Evolutionary conservation across 73 alveolate genomes (phyloP), one percentile per base, ranked within the genome.

Genomic region (Breviolum minutum): DNA sequence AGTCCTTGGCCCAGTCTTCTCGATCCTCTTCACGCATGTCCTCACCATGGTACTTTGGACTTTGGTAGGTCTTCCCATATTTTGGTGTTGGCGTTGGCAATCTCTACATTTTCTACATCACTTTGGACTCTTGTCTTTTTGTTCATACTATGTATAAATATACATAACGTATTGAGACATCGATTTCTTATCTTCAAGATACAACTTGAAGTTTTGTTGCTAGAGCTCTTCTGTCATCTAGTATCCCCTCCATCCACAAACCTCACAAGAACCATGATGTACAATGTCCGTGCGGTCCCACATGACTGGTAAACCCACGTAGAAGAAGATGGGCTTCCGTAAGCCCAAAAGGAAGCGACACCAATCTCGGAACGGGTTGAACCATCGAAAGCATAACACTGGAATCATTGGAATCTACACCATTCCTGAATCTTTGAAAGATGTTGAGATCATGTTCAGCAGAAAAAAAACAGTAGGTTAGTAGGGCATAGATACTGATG

Each of bases 221-320:
- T 40, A 40, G 5, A 40, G 54, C 54, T 40, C 54, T 40, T 40
- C 54, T 40, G 54, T 40, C n/a, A n/a, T n/a, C 54, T 40, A 40
- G 54, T 40, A 3, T 40, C 54, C 54, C 54, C 54, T 40, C 54
- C 54, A 40, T 40, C 54, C 54, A 40, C 54, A 40, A 40, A 30
- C 81, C 81, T 8, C 85, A 61, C 63, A 63, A 27, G 85, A 2
- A 76, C 14, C 85, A 24, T 13, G 22, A 16, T 66, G 22, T 13
- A 1, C 74, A 1, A 13, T 66, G 74, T 20, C 54, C 1, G 48
- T 8, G 14, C 90, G 24, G 96, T 89, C 96, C 96, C 96, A 89
- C 96, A 89, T 89, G 61, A 89, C 96, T 20, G 96, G 96, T 29
- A 89, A 70, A 30, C 96, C 96, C 68, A 60, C 96, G 71, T 89